Evolutionary conservation across 164 flowering plant genomes (phyloP).

Genomic region (Stephania cephalantha): DNA sequence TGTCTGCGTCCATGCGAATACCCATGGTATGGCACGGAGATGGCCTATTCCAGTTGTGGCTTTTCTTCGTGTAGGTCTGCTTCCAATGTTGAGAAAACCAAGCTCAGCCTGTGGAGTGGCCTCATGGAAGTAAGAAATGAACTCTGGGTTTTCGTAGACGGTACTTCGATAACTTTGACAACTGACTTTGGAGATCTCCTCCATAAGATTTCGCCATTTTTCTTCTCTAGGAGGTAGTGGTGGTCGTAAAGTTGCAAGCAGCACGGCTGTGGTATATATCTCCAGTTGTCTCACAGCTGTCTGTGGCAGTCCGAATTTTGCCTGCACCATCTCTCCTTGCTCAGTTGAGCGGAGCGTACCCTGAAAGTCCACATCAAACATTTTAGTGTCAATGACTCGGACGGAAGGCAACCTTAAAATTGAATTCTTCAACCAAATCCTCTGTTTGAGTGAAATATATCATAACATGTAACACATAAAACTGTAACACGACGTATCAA

Average conservation of each 20-base stretch:
- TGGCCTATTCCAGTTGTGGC: conserved; percentile 73
- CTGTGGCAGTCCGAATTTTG: conserved; percentile 87
- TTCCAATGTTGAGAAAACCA: conserved; percentile 90
- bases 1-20: conserved; percentile 97
- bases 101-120: conserved; percentile 97
- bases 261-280: conserved; percentile 91
- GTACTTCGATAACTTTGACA: conserved; percentile 65
- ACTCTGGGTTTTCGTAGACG: conserved; percentile 88
- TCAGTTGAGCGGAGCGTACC: conserved; percentile 95
- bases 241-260: conserved; percentile 79
- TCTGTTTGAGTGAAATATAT: no score
- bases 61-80: conserved; percentile 86
- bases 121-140: conserved; percentile 80
- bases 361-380: conserved; percentile 30
- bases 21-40: conserved; percentile 90
- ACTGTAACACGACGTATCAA: no score
- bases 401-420: no score
- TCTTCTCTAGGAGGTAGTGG: conserved; percentile 84
- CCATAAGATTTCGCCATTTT: conserved; percentile 89
- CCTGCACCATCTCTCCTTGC: conserved; percentile 99
- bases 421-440: no score
- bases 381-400: neutral
- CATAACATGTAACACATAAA: no score
- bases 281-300: conserved; percentile 87
- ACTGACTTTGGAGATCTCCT: conserved; percentile 79